phyloP scores from a whole-genome alignment of 2,329 filamentous ascomycete genomes.

The Diaporthe nobilis region DNA sequence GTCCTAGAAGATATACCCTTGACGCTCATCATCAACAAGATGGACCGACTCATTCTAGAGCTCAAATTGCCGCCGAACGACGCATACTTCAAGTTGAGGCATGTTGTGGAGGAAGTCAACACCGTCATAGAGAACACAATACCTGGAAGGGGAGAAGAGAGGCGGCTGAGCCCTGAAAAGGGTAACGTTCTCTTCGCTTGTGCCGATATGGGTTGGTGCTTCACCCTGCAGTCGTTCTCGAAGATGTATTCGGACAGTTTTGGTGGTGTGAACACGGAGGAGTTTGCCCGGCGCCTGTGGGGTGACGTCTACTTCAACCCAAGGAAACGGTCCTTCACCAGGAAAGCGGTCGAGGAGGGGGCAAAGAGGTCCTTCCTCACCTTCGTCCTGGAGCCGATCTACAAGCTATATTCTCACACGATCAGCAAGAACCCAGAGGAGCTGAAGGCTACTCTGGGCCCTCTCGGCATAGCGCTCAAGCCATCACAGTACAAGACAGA shows the following conservation, averaged over 20 bases:
- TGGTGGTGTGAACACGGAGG: conserved; percentile 82
- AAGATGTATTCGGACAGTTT: conserved; percentile 96
- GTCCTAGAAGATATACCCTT: conserved; percentile 91
- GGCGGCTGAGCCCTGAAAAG: conserved; percentile 92
- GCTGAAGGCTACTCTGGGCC: conserved; percentile 82
- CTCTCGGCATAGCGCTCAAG: conserved; percentile 88
- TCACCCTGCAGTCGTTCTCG: conserved; percentile 93
- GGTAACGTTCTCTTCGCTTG: conserved; percentile 98
- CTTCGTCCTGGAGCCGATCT: conserved; percentile 96
- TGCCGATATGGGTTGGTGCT: conserved; percentile 95
- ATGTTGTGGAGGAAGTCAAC: conserved; percentile 98
- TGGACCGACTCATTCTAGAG: conserved; percentile 95
- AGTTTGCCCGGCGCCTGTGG: conserved; percentile 91
- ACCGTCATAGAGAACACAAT: conserved; percentile 91
- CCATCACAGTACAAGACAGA: conserved; percentile 93
- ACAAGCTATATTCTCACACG: conserved; percentile 96
- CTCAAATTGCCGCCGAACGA: conserved; percentile 94
- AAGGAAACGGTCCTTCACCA: conserved; percentile 88
- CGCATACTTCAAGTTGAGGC: conserved; percentile 98
- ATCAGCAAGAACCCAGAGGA: conserved; percentile 92
- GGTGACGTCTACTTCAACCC: conserved; percentile 98
- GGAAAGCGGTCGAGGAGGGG: conserved; percentile 85
- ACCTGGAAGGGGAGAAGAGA: conserved; percentile 83
- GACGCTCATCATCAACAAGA: conserved; percentile 94
- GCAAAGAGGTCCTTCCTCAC: conserved; percentile 91